Percentiles rank a stretch among this genome's conserved stretches.
Conservation (phyloP, 176 grass and related monocot genomes). For the Carex kokanica region DNA sequence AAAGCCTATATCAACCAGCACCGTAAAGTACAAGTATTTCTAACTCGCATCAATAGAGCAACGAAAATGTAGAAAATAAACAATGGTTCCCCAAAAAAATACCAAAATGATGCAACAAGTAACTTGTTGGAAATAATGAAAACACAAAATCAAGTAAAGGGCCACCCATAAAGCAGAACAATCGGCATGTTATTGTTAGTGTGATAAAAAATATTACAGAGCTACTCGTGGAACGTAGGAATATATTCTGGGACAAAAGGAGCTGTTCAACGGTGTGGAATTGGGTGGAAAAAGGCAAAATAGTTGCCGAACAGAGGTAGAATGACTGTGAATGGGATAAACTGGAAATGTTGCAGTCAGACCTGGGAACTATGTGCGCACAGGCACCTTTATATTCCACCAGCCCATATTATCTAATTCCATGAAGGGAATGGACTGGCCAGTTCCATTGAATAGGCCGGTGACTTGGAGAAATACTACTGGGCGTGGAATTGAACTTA, state of each 20-base stretch:
- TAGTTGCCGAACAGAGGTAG: not conserved
- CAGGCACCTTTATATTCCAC: not conserved
- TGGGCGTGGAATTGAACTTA: not conserved
- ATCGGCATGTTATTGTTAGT: not conserved
- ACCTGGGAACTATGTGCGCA: not conserved
- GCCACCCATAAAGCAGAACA: not conserved
- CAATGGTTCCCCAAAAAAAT: not conserved
- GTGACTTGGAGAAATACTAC: not conserved
- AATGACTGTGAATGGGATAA: not conserved
- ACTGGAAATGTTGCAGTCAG: not conserved
- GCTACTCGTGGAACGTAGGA: not conserved
- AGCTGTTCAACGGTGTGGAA: not conserved
- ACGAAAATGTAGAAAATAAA: not conserved
- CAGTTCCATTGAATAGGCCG: not conserved
- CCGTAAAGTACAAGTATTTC: not conserved
- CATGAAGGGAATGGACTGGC: not conserved
- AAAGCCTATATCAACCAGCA: not conserved
- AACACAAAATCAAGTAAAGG: not conserved
- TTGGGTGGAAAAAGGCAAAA: not conserved
- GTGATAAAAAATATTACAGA: not conserved
- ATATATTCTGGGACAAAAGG: not conserved
- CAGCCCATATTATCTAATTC: not conserved
- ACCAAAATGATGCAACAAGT: not conserved
- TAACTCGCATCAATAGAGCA: not conserved
- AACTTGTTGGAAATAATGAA: not conserved